Conservation (phyloP, 768 basidiomycete genomes). For the Panaeolus papilionaceus region DNA sequence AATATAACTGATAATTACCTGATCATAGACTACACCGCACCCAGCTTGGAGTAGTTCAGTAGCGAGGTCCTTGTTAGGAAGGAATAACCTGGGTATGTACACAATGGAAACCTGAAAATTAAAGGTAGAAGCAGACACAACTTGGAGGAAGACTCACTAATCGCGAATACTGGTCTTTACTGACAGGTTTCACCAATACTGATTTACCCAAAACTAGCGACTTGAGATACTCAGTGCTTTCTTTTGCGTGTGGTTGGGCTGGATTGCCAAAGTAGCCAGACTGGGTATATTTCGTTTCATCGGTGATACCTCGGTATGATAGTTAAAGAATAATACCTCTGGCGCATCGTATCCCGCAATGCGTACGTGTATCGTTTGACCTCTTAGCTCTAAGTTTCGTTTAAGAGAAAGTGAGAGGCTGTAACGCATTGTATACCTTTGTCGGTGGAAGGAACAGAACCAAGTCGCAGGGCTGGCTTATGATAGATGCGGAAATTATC, state of each 20-base stretch:
- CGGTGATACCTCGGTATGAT: not conserved
- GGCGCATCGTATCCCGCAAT: conserved; percentile 94
- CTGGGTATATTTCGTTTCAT: conserved; percentile 39
- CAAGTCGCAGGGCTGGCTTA: conserved; percentile 75
- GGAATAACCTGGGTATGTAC: conserved; percentile 54
- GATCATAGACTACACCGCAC: conserved; percentile 77
- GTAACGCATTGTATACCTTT: conserved; percentile 52
- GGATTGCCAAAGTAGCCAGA: conserved; percentile 85
- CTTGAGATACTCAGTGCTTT: conserved; percentile 78
- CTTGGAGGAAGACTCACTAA: conserved; percentile 55
- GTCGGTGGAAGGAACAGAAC: conserved; percentile 59
- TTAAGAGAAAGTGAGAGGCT: conserved; percentile 10
- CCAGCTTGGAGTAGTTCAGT: conserved; percentile 84
- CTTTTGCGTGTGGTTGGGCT: conserved; percentile 75
- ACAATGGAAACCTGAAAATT: conserved; percentile 69
- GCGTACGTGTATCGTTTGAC: conserved; percentile 85
- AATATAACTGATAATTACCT: conserved; percentile 36
- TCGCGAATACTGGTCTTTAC: conserved; percentile 85
- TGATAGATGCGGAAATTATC: conserved; percentile 93
- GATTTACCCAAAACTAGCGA: conserved; percentile 57
- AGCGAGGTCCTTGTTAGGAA: conserved; percentile 64
- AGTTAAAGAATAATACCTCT: conserved; percentile 58
- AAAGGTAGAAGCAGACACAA: conserved; percentile 13
- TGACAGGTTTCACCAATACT: conserved; percentile 74
- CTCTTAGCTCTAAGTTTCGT: conserved; percentile 63